Evolutionary conservation across 768 basidiomycete genomes (phyloP), one percentile per base, ranked within the genome.

Genomic region (Gymnopilus dilepis): DNA sequence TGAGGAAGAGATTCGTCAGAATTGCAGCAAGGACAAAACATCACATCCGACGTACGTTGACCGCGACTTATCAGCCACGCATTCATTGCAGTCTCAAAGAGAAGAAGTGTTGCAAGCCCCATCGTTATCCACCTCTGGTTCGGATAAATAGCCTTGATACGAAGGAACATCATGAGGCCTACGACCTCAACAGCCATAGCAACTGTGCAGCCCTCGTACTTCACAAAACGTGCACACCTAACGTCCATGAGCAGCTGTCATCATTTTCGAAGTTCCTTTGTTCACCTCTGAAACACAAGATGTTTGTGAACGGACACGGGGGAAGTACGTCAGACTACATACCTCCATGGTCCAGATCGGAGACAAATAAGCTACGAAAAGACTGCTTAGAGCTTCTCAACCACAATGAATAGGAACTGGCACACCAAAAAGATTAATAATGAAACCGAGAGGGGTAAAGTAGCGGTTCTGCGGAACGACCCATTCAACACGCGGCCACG

Each of bases 361-460:
- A 0, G 80, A 79, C 30, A 80, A 59, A 56, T 82, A 83, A 12
- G 82, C 81, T 82, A 19, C n/a, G n/a, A 17, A 4, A 1, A 38
- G 15, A 41, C 12, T 59, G 1, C 19, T 33, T 42, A 24, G 42
- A 13, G 33, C 5, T 2, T n/a, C 19, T 13, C 28, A 34, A 22
- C 19, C n/a, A 4, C 3, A 4, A 15, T n/a, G 19, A 24, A 40
- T 26, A 53, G n/a, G 33, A 31, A 9, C 21, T 6, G 22, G 48
- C 66, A 56, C 66, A 78, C 80, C 84, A 58, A 74, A 80, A 12
- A 87, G 67, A 60, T 88, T 87, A 45, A 88, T 69, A 17, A 87
- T 80, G 67, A 89, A 89, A 0, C 84, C 85, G 2, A 88, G 72
- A 0, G 87, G 87, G 0, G 84, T 87, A 19, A 88, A 72, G 65